Evolutionary conservation across 2,329 filamentous ascomycete genomes (phyloP).

Genomic region (Ophiosphaerella herpotricha): DNA sequence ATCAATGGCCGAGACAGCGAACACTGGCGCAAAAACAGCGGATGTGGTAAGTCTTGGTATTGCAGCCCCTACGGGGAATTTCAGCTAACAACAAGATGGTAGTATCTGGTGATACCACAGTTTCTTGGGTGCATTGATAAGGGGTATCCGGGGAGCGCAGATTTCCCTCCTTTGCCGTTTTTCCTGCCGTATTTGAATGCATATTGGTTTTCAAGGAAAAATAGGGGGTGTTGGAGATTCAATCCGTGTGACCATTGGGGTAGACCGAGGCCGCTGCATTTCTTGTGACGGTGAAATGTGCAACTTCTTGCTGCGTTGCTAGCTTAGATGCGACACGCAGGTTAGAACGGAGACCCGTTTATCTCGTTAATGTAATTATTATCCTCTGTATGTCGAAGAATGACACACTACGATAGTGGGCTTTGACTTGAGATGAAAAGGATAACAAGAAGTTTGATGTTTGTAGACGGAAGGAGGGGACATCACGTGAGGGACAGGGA

Average conservation of each 20-base stretch:
- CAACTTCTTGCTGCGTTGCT: too few species aligned
- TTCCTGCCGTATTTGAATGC: conserved; percentile 44
- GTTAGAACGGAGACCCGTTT: too few species aligned
- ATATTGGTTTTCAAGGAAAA: conserved; percentile 32
- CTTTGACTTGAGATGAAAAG: too few species aligned
- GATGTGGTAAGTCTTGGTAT: conserved; percentile 20
- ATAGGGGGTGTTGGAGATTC: conserved; percentile 44
- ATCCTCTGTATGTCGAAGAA: too few species aligned
- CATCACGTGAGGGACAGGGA: conserved; percentile 34
- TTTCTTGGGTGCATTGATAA: conserved; percentile 44
- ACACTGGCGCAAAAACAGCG: background rate
- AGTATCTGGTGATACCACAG: conserved; percentile 40
- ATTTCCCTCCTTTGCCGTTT: conserved; percentile 43
- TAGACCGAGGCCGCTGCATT: conserved; percentile 25
- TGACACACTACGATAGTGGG: too few species aligned
- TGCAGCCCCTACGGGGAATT: background rate
- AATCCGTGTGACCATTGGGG: conserved; percentile 37
- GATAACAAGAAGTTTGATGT: too few species aligned
- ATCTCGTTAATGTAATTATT: too few species aligned
- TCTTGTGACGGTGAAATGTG: background rate
- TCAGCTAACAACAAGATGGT: conserved; percentile 8
- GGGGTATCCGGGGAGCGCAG: conserved; percentile 38
- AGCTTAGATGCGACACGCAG: too few species aligned
- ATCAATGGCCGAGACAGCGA: background rate
- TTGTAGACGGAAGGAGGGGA: background rate